Conservation (phyloP, 805 yeast species). For the Schwanniomyces pseudopolymorphus region DNA sequence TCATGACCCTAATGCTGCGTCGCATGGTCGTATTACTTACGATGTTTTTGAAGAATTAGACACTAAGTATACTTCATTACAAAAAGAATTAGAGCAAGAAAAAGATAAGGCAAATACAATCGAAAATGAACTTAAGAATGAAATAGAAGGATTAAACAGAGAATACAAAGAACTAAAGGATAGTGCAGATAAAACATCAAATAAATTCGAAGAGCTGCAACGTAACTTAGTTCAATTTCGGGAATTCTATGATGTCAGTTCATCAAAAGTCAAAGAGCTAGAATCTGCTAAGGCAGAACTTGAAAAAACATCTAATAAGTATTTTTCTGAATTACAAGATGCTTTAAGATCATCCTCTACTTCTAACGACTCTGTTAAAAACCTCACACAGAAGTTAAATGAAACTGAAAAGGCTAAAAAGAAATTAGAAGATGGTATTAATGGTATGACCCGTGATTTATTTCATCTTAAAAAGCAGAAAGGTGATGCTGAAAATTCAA, state of each 20-base stretch:
- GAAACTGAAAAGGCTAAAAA: constrained; percentile 44
- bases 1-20: constrained; percentile 73
- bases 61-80: constrained; percentile 27
- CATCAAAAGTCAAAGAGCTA: constrained; percentile 19
- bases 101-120: constrained; percentile 14
- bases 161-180: constrained; percentile 12
- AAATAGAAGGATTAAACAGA: constrained; percentile 15
- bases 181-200: constrained; percentile 9
- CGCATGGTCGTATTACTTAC: constrained; percentile 62
- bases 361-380: constrained; percentile 24
- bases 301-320: constrained; percentile 26
- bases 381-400: constrained; percentile 30
- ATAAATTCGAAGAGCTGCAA: constrained; percentile 18
- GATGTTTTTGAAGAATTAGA: constrained; percentile 54
- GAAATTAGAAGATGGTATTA: constrained; percentile 82
- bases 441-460: constrained; percentile 85
- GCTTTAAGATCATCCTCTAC: constrained; percentile 23
- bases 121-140: constrained; percentile 17
- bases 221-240: constrained; percentile 18
- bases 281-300: constrained; percentile 31
- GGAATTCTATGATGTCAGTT: constrained; percentile 18
- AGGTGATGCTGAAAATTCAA: constrained; percentile 45
- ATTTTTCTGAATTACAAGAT: constrained; percentile 31
- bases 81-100: constrained; percentile 20
- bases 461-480: constrained; percentile 63